Base-by-base conservation (phyloP, 805 yeast species). In the Candida palmyrensis region DNA sequence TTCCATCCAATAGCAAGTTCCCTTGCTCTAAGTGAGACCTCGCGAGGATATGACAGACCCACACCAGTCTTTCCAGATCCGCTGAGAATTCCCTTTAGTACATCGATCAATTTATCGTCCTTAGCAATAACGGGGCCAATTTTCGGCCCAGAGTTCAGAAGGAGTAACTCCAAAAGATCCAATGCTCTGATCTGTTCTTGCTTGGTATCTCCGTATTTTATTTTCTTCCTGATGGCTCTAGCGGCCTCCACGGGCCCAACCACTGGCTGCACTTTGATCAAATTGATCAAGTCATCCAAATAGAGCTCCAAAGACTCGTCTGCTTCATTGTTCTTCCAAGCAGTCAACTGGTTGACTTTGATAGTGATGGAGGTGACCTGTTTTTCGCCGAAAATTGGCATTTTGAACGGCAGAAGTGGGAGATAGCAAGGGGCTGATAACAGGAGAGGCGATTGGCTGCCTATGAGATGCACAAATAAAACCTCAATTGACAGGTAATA, bases 191-290 rank as follows among this genome's bases (percentile, higher is more conserved):
- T 46, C 53, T 85, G 95, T 43, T 81, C 82, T 13, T 62, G 57
- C 4, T 58, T 51, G 2, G 68, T 49, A 14, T 50, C 53, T n/a
- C 97, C 97, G 51, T 90, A 83, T 59, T 94, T 92, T 51, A 92
- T 62, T 48, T 79, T 78, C 66, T 92, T 92, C 32, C 98, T 72
- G 15, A 92, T 62, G 1, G 96, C 94, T 27, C 97, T 68, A 0
- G 97, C 97, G 2, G 94, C 90, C 54, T 92, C 99, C 21, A 67
- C 56, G 1, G 70, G 56, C 1, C 72, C 71, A 15, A 49, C 30
- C 11, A 38, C 24, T 5, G 54, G 53, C 42, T 64, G 72, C 20
- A 61, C 47, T 33, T 55, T 50, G 38, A 66, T 64, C 39, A 78
- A 67, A 29, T 79, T 78, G 22, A 82, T 44, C 29, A 83, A 62